phyloP scores from a whole-genome alignment of 371 early-diverging fungal species.

The Blyttiomyces sp. region DNA sequence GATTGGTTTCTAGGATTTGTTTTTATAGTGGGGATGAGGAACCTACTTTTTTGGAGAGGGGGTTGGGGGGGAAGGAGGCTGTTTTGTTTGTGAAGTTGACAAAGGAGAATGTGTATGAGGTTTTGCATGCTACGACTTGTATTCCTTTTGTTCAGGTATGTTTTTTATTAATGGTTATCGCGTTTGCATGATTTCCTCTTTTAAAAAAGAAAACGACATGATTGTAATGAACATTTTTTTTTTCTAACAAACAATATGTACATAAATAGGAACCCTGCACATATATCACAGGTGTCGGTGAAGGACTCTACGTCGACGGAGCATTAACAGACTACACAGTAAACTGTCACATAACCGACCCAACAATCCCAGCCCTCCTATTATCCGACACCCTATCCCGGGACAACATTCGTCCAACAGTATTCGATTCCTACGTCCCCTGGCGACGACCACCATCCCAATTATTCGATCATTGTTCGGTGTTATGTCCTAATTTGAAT shows the following conservation, averaged over 20 bases:
- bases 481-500: conserved; percentile 9
- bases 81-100: conserved; percentile 26
- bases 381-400: conserved; percentile 14
- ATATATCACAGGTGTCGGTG: conserved; percentile 24
- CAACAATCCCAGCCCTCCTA: conserved; percentile 14
- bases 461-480: conserved; percentile 17
- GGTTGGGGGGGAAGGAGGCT: conserved; percentile 15
- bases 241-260: not conserved
- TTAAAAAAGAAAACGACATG: no score
- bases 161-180: not conserved
- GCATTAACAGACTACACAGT: conserved; percentile 30
- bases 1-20: conserved; percentile 18
- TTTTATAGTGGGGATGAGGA: conserved; percentile 30
- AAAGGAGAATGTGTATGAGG: conserved; percentile 25
- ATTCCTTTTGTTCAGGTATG: conserved; percentile 36
- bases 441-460: conserved; percentile 21
- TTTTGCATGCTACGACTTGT: conserved; percentile 38
- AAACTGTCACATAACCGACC: conserved; percentile 14
- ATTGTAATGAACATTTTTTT: no score
- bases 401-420: conserved; percentile 15
- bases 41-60: conserved; percentile 24
- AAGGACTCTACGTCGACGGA: conserved; percentile 31
- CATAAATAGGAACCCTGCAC: conserved; percentile 25
- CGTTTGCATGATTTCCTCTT: no score
- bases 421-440: conserved; percentile 25